Conservation (phyloP, 2,329 filamentous ascomycete genomes). For the Arachnomyces sp. region DNA sequence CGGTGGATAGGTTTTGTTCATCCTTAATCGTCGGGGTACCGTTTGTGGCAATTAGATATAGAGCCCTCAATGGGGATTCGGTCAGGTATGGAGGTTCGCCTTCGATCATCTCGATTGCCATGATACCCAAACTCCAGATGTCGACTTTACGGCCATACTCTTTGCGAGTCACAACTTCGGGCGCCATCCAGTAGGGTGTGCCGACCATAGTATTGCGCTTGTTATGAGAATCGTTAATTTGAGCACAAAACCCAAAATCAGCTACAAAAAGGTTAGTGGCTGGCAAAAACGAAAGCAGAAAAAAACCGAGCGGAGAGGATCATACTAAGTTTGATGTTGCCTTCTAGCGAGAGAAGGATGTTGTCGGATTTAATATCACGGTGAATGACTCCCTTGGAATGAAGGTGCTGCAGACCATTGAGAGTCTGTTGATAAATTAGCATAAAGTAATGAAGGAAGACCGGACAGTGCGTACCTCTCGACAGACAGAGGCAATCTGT, state of each 20-base stretch:
- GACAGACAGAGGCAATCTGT: slow-evolving; percentile 91
- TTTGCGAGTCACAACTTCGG: slow-evolving; percentile 92
- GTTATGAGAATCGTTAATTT: slow-evolving; percentile 93
- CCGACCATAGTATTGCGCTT: slow-evolving; percentile 99
- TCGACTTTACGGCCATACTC: slow-evolving; percentile 98
- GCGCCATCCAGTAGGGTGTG: slow-evolving; percentile 99
- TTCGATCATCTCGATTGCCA: slow-evolving; percentile 99
- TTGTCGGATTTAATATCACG: slow-evolving; percentile 99
- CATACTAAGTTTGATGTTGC: slow-evolving; percentile 95
- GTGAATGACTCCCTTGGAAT: slow-evolving; percentile 97
- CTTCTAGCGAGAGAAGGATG: slow-evolving; percentile 85
- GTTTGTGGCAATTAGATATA: slow-evolving; percentile 95
- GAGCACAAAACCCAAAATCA: slow-evolving; percentile 97
- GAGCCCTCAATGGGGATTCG: slow-evolving; percentile 82
- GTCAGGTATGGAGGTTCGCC: slow-evolving; percentile 95
- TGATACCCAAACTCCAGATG: slow-evolving; percentile 97
- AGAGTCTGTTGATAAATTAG: slow-evolving; percentile 52
- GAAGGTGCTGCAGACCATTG: slow-evolving; percentile 84
- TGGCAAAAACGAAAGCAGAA: neutral
- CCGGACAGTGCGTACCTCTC: slow-evolving; percentile 53
- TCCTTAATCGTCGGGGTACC: slow-evolving; percentile 94
- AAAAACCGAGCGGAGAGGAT: slow-evolving; percentile 16
- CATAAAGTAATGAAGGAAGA: neutral
- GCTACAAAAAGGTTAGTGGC: slow-evolving; percentile 44
- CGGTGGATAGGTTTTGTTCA: slow-evolving; percentile 67